These are phyloP conservation scores for Chaetomiaceae sp. DNA, from an alignment of 2,329 filamentous ascomycete genomes.

Conservation along the genomic window DNA sequence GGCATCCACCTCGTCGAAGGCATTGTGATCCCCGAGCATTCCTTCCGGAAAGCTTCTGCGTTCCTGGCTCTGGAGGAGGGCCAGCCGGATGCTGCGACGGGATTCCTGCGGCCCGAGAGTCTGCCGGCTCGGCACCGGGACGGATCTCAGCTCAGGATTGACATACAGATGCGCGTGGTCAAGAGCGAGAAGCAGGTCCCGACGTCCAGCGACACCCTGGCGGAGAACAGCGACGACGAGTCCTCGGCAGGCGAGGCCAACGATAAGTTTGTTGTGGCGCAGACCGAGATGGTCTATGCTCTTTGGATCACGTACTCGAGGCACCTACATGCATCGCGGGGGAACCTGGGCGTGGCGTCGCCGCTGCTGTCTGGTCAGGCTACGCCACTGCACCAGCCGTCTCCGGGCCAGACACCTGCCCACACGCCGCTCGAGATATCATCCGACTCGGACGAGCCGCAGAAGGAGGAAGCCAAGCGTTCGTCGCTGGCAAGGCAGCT, in stretches of 20 bases:
- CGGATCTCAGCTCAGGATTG: constrained; percentile 85
- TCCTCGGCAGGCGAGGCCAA: constrained; percentile 38
- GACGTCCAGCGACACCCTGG: constrained; percentile 59
- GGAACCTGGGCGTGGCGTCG: constrained; percentile 56
- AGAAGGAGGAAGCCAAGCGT: constrained; percentile 35
- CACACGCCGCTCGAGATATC: constrained; percentile 54
- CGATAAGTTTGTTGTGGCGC: constrained; percentile 44
- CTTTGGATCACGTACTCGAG: constrained; percentile 97
- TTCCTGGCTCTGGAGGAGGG: constrained; percentile 80
- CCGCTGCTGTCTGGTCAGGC: constrained; percentile 58
- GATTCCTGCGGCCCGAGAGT: constrained; percentile 80
- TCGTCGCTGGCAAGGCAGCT: constrained; percentile 53
- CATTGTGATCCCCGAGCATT: constrained; percentile 95
- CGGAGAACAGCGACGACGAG: constrained; percentile 57
- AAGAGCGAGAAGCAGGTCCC: constrained; percentile 71
- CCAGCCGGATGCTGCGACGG: constrained; percentile 69
- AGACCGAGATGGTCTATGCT: constrained; percentile 82
- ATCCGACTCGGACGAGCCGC: constrained; percentile 49
- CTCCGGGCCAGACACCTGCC: constrained; percentile 65
- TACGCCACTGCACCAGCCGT: constrained; percentile 74
- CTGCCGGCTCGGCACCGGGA: constrained; percentile 84
- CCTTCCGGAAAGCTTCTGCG: constrained; percentile 83
- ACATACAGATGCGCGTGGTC: constrained; percentile 94
- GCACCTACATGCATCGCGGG: constrained; percentile 74
- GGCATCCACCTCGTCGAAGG: constrained; percentile 79